Evolutionary conservation across 352 stramenopile species (phyloP).

Genomic region (Phytophthora pinifolia): DNA sequence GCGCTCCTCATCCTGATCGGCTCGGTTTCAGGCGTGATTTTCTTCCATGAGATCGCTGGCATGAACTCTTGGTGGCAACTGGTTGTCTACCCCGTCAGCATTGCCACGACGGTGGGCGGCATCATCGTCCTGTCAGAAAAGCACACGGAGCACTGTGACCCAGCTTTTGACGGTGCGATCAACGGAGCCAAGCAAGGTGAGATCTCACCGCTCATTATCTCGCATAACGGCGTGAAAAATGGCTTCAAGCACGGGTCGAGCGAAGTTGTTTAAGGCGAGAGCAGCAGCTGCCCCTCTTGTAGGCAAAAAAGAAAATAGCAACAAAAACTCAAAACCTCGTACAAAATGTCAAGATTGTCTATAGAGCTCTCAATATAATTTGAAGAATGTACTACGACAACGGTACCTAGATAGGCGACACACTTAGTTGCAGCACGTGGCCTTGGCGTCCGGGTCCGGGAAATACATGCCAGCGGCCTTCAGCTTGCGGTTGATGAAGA

Average conservation of each 20-base stretch:
- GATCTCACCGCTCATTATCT: slow-evolving; percentile 46
- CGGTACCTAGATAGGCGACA: slow-evolving; percentile 9
- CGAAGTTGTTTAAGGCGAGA: slow-evolving; percentile 27
- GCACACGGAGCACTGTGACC: slow-evolving; percentile 58
- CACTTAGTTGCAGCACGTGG: slow-evolving; percentile 53
- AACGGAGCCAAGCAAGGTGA: slow-evolving; percentile 45
- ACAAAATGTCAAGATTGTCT: slow-evolving; percentile 19
- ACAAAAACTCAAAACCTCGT: slow-evolving; percentile 15
- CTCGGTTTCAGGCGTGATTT: slow-evolving; percentile 84
- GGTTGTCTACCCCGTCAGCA: slow-evolving; percentile 73
- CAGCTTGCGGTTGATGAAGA: slow-evolving; percentile 84
- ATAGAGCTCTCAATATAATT: slow-evolving; percentile 10
- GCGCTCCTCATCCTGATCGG: slow-evolving; percentile 85
- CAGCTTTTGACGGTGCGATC: slow-evolving; percentile 28
- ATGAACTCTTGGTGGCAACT: slow-evolving; percentile 86
- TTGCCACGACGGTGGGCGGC: slow-evolving; percentile 74
- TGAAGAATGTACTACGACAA: slow-evolving; percentile 4
- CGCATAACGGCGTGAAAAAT: slow-evolving; percentile 28
- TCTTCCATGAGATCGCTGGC: slow-evolving; percentile 84
- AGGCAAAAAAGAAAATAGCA: slow-evolving; percentile 18
- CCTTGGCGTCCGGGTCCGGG: slow-evolving; percentile 54
- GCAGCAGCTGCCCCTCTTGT: slow-evolving; percentile 7
- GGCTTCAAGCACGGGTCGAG: slow-evolving; percentile 42
- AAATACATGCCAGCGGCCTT: slow-evolving; percentile 83
- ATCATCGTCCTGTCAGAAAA: slow-evolving; percentile 86